A percentile compares a stretch with the other conserved stretches of the same genome.
phyloP scores from a whole-genome alignment of 441 rosid species.

The Bocquillonia castaneifolia region DNA sequence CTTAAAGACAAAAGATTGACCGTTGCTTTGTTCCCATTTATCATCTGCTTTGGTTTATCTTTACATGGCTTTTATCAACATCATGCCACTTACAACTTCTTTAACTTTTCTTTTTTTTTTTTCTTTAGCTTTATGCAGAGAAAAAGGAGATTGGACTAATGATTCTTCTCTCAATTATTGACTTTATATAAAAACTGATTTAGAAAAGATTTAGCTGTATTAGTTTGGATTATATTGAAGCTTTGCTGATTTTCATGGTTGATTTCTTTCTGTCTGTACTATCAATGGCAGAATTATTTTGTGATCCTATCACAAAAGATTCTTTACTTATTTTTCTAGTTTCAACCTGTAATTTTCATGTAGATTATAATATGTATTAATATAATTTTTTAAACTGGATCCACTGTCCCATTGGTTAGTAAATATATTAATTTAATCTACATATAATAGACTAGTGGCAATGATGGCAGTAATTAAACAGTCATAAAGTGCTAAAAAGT shows the following conservation, averaged over 20 bases:
- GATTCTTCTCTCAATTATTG: constrained; percentile 13
- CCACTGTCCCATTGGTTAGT: too few relatives aligned
- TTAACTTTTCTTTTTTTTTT: neutral
- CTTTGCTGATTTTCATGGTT: neutral
- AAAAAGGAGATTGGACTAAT: neutral
- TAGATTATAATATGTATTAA: too few relatives aligned
- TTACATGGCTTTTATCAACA: too few relatives aligned
- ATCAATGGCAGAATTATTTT: neutral
- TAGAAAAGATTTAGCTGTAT: constrained; percentile 17
- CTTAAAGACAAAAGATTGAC: constrained; percentile 31
- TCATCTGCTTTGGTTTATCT: too few relatives aligned
- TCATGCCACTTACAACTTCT: constrained; percentile 1
- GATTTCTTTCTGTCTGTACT: neutral
- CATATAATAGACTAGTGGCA: too few relatives aligned
- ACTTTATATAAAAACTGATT: neutral
- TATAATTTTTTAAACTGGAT: too few relatives aligned
- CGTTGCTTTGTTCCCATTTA: constrained; percentile 34
- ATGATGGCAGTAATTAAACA: too few relatives aligned
- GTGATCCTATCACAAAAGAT: neutral
- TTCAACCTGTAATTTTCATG: too few relatives aligned
- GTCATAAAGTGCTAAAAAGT: neutral
- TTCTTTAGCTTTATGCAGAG: neutral
- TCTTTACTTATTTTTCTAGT: neutral
- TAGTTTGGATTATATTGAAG: constrained; percentile 12
- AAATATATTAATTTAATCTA: too few relatives aligned